phyloP scores from a whole-genome alignment of 768 basidiomycete genomes.

The Hirschioporus abietinus region DNA sequence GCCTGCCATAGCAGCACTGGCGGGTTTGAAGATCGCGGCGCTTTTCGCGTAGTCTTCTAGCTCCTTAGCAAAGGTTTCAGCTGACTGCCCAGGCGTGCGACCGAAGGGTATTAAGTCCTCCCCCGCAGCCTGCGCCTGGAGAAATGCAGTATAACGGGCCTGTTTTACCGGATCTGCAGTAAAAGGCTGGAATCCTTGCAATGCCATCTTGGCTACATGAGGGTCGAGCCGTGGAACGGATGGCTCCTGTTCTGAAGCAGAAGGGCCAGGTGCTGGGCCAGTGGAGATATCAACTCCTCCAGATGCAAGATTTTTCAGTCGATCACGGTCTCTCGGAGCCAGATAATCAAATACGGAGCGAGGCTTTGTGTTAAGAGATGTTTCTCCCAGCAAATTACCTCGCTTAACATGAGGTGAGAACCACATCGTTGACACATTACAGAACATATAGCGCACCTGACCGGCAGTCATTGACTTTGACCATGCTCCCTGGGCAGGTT shows the following conservation, averaged over 20 bases:
- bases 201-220: slow-evolving; percentile 78
- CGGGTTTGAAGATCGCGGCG: slow-evolving; percentile 86
- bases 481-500: slow-evolving; percentile 43
- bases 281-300: slow-evolving; percentile 15
- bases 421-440: slow-evolving; percentile 3
- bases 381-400: slow-evolving; percentile 79
- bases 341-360: slow-evolving; percentile 93
- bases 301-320: slow-evolving; percentile 58
- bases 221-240: slow-evolving; percentile 63
- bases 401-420: slow-evolving; percentile 43
- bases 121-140: slow-evolving; percentile 62
- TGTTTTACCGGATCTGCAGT: slow-evolving; percentile 72
- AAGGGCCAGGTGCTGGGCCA: slow-evolving; percentile 20
- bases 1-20: slow-evolving; percentile 87
- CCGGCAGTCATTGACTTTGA: slow-evolving; percentile 61
- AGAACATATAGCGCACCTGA: slow-evolving; percentile 43
- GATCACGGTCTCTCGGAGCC: slow-evolving; percentile 86
- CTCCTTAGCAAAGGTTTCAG: slow-evolving; percentile 75
- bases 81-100: slow-evolving; percentile 50
- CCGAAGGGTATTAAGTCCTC: slow-evolving; percentile 41
- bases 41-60: slow-evolving; percentile 82
- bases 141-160: slow-evolving; percentile 77
- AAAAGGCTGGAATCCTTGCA: slow-evolving; percentile 90
- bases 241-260: slow-evolving; percentile 30
- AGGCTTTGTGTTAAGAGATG: slow-evolving; percentile 57